phyloP scores from a whole-genome alignment of 257 asterid genomes.

The Solanum habrochaites region DNA sequence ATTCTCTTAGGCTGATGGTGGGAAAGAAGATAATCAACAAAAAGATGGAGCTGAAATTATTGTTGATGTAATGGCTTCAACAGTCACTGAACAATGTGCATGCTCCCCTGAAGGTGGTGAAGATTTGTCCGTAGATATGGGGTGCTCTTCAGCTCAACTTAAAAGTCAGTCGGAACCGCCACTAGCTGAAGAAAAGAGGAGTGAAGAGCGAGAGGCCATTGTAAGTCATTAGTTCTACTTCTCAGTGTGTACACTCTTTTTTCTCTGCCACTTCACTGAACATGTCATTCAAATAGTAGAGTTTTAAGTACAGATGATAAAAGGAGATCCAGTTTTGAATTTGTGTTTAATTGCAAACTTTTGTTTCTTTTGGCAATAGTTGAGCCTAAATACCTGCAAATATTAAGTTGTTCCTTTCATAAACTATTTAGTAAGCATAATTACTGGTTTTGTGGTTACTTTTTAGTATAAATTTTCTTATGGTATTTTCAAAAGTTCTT shows the following conservation, averaged over 20 bases:
- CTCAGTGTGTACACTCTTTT: background rate
- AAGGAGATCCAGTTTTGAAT: background rate
- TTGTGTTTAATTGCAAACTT: background rate
- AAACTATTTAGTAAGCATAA: background rate
- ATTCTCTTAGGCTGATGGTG: background rate
- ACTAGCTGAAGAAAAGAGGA: background rate
- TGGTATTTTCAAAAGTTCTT: background rate
- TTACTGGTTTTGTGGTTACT: background rate
- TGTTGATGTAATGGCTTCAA: background rate
- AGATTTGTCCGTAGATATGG: background rate
- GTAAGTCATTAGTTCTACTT: background rate
- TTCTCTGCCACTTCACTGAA: background rate
- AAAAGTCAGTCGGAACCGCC: background rate
- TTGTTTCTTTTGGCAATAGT: background rate
- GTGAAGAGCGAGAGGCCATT: background rate
- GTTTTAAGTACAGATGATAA: background rate
- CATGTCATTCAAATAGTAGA: background rate
- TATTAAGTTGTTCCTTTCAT: background rate
- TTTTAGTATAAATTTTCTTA: background rate
- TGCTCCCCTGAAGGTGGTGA: background rate
- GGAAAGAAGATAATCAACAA: background rate
- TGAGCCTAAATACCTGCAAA: background rate
- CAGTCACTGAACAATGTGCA: background rate
- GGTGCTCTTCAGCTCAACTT: background rate
- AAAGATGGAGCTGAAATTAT: background rate